phyloP scores from a whole-genome alignment of 2,329 filamentous ascomycete species.

The Simplicillium aogashimaense region DNA sequence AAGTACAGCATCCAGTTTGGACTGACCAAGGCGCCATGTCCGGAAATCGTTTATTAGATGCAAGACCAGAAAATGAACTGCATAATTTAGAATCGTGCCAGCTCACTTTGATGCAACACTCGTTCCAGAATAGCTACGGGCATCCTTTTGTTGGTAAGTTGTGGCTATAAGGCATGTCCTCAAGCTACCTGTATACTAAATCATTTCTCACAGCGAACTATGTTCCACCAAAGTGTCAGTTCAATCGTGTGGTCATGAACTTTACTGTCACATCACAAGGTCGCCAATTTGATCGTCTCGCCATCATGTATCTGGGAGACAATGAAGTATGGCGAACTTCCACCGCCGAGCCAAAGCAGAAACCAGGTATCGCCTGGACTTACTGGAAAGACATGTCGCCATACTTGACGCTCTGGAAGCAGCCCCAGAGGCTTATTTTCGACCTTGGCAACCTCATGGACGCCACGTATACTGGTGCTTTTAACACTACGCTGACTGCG shows the following conservation, averaged over 20 bases:
- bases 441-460: conserved; percentile 67
- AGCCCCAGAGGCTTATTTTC: conserved; percentile 66
- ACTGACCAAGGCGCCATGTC: background rate
- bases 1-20: background rate
- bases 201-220: conserved; percentile 40
- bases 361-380: conserved; percentile 61
- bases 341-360: conserved; percentile 63
- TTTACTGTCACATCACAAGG: conserved; percentile 64
- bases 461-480: conserved; percentile 60
- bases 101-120: conserved; percentile 56
- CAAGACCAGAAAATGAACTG: background rate
- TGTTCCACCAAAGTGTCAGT: conserved; percentile 55
- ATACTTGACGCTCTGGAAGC: conserved; percentile 58
- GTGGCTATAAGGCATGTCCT: background rate
- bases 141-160: conserved; percentile 58
- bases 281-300: conserved; percentile 68
- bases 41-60: conserved; percentile 1
- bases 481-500: conserved; percentile 65
- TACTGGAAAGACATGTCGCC: conserved; percentile 72
- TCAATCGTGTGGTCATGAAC: conserved; percentile 67
- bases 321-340: conserved; percentile 76
- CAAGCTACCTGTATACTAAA: background rate
- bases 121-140: conserved; percentile 66
- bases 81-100: conserved; percentile 27
- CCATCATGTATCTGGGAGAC: conserved; percentile 65